Base-by-base conservation (phyloP, 148 eudicot genomes). In the Silene uniflora region DNA sequence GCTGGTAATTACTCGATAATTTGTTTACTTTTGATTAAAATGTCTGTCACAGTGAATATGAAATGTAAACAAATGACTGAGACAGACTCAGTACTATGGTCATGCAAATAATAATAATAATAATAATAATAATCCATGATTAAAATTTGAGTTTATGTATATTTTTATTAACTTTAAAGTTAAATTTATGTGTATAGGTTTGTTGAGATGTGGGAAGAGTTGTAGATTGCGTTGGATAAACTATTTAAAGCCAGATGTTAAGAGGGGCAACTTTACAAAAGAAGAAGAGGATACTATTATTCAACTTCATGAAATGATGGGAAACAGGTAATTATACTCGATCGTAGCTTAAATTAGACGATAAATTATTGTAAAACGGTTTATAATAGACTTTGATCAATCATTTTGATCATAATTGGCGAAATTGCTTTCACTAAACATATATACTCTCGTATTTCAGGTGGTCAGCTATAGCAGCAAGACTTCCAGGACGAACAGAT, bases 391-490 rank as follows among this genome's bases (percentile, higher is more conserved):
- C 29, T 27, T 2, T 27, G 29, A 27, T 27, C 29, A 2, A 27
- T 27, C 29, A 27, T 27, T 27, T 27, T 27, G 2, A 27, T 27
- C 29, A 46, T 4, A 46, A 46, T 46, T 2, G 13, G 4, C 22
- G 9, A 61, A 13, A 25, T 14, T 1, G 22, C 46, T 47, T 52
- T 22, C 5, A 7, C 58, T 42, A 52, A 70, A 6, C 4, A 1
- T 55, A 10, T 68, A 6, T 69, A 11, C 63, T 29, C 2, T 44
- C 10, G 11, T 59, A 5, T 24, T 78, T 60, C 80, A 91, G 96
- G 79, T 91, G 96, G 96, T 91, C 96, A 10, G 84, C 88, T 4
- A 91, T 91, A 21, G 96, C 96, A 67, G 88, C 91, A 55, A 89
- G 72, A 66, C 84, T 91, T 54, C 93, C 96, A 29, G 96, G 96